A percentile compares a stretch with the other conserved stretches of the same genome.
Conservation (phyloP, 495 filamentous ascomycete species). For the Neurospora sp. region DNA sequence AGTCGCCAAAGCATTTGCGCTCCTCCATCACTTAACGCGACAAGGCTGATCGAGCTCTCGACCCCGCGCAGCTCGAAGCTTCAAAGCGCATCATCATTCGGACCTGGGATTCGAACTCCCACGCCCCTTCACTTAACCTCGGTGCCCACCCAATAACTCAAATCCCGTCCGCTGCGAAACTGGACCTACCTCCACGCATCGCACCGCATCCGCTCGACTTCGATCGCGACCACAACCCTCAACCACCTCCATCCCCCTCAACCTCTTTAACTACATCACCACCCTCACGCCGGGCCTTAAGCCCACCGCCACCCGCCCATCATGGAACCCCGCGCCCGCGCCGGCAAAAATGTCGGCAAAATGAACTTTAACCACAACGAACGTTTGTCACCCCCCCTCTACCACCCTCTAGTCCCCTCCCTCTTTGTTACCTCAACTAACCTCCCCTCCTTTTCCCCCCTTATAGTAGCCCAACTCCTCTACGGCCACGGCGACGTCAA, state of each 20-base stretch:
- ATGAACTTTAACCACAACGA: constrained; percentile 74
- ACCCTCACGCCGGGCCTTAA: neutral
- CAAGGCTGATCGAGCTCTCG: neutral
- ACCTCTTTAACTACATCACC: neutral
- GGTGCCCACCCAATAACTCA: neutral
- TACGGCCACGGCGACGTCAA: constrained; percentile 74
- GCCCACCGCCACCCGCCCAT: neutral
- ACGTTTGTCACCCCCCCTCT: too few relatives aligned
- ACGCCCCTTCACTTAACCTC: too few relatives aligned
- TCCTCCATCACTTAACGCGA: neutral
- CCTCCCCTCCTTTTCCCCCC: neutral
- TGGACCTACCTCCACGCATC: neutral
- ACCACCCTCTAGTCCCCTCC: too few relatives aligned
- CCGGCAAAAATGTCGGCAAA: constrained; percentile 76
- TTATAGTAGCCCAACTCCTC: constrained; percentile 66
- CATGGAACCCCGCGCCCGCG: constrained; percentile 66
- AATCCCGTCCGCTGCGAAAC: neutral
- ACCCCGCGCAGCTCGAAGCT: neutral
- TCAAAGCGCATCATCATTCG: neutral
- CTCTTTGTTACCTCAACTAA: too few relatives aligned
- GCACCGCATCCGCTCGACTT: neutral
- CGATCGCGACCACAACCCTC: neutral
- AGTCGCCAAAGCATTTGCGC: neutral
- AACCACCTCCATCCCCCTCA: neutral
- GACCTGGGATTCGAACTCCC: too few relatives aligned